Evolutionary conservation across 2,329 filamentous ascomycete species (phyloP).

Genomic region (Aspergillus sp.): DNA sequence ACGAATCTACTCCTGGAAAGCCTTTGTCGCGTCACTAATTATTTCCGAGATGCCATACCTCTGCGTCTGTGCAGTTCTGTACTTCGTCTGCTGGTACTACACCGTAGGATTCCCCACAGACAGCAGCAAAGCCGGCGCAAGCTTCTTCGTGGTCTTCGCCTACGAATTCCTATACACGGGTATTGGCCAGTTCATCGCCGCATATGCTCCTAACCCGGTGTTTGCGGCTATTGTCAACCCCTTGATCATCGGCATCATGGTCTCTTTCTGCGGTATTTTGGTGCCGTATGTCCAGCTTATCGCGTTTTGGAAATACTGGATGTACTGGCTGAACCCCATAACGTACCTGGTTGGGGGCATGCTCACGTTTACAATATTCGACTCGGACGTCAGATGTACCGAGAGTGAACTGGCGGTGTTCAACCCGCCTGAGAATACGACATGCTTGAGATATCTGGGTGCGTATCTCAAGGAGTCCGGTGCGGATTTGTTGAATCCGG

Average conservation of each 20-base stretch:
- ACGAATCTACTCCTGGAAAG: conserved; percentile 62
- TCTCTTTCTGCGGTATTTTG: conserved; percentile 70
- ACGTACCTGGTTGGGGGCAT: conserved; percentile 61
- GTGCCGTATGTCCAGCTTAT: conserved; percentile 62
- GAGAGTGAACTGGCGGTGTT: conserved; percentile 51
- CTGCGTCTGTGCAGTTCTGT: conserved; percentile 45
- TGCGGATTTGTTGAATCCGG: too few relatives aligned
- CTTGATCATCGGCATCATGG: conserved; percentile 71
- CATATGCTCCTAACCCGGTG: conserved; percentile 65
- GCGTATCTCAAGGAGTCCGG: too few relatives aligned
- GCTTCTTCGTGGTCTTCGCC: conserved; percentile 67
- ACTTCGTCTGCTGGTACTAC: conserved; percentile 58
- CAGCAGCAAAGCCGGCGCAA: conserved; percentile 18
- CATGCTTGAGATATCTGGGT: too few relatives aligned
- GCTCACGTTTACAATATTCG: conserved; percentile 54
- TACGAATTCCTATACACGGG: too few relatives aligned
- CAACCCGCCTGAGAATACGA: conserved; percentile 23
- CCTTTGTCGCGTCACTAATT: conserved; percentile 56
- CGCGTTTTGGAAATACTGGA: conserved; percentile 69
- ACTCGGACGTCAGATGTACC: conserved; percentile 47
- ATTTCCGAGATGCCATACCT: conserved; percentile 50
- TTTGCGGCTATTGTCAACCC: conserved; percentile 74
- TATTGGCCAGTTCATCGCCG: conserved; percentile 78
- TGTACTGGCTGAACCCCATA: conserved; percentile 61
- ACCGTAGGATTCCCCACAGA: background rate